These are phyloP conservation scores for Aureobasidium vineae DNA, from an alignment of 2,329 filamentous ascomycete genomes.

Conservation along the genomic window DNA sequence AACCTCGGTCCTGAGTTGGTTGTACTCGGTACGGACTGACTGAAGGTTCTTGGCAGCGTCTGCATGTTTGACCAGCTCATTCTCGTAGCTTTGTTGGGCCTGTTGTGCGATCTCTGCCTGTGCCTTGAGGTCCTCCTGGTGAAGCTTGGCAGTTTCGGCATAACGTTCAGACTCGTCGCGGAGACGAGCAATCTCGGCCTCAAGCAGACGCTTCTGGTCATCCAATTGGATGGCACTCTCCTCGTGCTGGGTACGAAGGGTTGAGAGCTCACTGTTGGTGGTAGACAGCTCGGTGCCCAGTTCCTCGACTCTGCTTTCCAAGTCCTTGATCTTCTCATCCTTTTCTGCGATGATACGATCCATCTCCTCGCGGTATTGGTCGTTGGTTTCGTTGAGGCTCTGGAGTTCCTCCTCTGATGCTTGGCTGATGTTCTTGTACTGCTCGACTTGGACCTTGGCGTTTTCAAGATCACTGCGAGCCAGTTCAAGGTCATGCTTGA, in stretches of 20 bases:
- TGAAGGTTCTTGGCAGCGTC: slow-evolving; percentile 88
- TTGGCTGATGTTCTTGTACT: slow-evolving; percentile 86
- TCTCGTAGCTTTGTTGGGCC: slow-evolving; percentile 93
- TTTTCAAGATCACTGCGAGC: slow-evolving; percentile 76
- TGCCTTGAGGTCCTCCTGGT: slow-evolving; percentile 86
- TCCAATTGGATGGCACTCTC: slow-evolving; percentile 69
- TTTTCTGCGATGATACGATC: slow-evolving; percentile 73
- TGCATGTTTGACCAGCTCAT: slow-evolving; percentile 90
- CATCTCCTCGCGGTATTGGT: slow-evolving; percentile 84
- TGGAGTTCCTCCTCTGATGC: slow-evolving; percentile 82
- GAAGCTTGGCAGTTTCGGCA: slow-evolving; percentile 73
- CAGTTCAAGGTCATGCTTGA: slow-evolving; percentile 83
- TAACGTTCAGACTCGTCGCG: slow-evolving; percentile 82
- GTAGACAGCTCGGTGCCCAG: slow-evolving; percentile 76
- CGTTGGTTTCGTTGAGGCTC: slow-evolving; percentile 73
- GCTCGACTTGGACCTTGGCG: slow-evolving; percentile 75
- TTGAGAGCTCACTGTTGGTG: slow-evolving; percentile 78
- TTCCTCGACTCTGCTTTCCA: slow-evolving; percentile 80
- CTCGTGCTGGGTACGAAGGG: slow-evolving; percentile 74
- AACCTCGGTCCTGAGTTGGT: slow-evolving; percentile 75
- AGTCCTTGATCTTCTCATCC: slow-evolving; percentile 73
- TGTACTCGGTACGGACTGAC: slow-evolving; percentile 72
- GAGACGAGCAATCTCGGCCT: slow-evolving; percentile 74
- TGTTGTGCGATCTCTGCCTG: slow-evolving; percentile 92
- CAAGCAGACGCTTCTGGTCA: slow-evolving; percentile 76